Evolutionary conservation across 2,329 filamentous ascomycete genomes (phyloP).

Genomic region (Nemania sp.): DNA sequence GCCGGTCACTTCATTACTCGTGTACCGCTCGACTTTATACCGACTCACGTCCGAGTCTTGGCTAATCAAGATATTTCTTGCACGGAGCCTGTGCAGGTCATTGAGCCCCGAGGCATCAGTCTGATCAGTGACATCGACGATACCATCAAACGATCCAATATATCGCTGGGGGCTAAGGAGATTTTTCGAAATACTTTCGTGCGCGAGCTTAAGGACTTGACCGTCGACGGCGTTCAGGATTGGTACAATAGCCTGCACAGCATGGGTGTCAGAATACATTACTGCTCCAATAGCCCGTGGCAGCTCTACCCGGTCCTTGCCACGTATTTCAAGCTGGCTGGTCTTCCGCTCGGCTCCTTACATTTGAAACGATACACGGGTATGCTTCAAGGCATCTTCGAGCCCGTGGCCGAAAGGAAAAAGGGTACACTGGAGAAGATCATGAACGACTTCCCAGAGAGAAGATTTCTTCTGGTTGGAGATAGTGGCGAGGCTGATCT

Average conservation of each 20-base stretch:
- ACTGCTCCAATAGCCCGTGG: conserved; percentile 99
- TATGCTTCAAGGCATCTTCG: conserved; percentile 97
- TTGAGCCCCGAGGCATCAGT: conserved; percentile 79
- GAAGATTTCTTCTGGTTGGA: conserved; percentile 88
- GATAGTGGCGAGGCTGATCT: conserved; percentile 97
- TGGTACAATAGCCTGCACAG: conserved; percentile 82
- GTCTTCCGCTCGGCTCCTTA: conserved; percentile 83
- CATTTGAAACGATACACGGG: conserved; percentile 96
- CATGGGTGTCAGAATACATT: conserved; percentile 87
- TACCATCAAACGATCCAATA: conserved; percentile 94
- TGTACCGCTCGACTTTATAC: conserved; percentile 83
- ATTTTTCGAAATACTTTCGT: conserved; percentile 97
- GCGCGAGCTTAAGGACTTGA: conserved; percentile 78
- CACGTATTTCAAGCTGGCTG: conserved; percentile 79
- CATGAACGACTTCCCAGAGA: conserved; percentile 83
- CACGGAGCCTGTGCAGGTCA: conserved; percentile 76
- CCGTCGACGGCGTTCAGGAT: conserved; percentile 81
- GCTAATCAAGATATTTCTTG: conserved; percentile 84
- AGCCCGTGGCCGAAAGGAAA: conserved; percentile 94
- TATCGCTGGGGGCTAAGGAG: conserved; percentile 81
- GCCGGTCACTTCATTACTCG: conserved; percentile 84
- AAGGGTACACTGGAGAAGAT: conserved; percentile 85
- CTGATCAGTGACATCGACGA: conserved; percentile 98
- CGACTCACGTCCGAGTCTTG: conserved; percentile 84
- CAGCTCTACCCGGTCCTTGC: conserved; percentile 90